Conservation (phyloP, 352 stramenopile genomes). For the Aphanomyces invadans region DNA sequence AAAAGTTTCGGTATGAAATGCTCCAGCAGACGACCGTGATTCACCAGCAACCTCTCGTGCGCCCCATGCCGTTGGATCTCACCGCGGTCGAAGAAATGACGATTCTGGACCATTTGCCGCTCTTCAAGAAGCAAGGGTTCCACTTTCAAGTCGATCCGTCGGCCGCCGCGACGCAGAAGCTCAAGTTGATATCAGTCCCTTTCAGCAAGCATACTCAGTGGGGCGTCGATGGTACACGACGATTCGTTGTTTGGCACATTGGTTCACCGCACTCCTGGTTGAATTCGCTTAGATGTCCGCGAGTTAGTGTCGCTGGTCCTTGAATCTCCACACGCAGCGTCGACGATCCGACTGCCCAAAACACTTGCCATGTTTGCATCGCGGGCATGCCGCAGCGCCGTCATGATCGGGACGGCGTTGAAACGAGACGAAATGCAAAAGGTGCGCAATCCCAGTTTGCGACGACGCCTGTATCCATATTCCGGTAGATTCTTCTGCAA, state of each 20-base stretch:
- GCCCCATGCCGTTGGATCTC: slow-evolving; percentile 86
- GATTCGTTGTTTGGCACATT: too few relatives aligned
- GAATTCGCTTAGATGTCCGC: slow-evolving; percentile 60
- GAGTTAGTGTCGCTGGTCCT: slow-evolving; percentile 80
- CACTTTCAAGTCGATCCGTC: slow-evolving; percentile 49
- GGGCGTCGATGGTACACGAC: slow-evolving; percentile 48
- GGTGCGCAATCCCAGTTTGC: too few relatives aligned
- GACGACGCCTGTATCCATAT: too few relatives aligned
- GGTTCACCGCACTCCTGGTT: too few relatives aligned
- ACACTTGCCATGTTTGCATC: slow-evolving; percentile 95
- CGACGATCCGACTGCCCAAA: slow-evolving; percentile 86
- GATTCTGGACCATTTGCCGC: slow-evolving; percentile 88
- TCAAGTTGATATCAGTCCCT: slow-evolving; percentile 73
- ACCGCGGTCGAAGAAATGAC: slow-evolving; percentile 89
- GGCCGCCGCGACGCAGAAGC: slow-evolving; percentile 42
- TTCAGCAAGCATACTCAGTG: slow-evolving; percentile 86
- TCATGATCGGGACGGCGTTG: slow-evolving; percentile 96
- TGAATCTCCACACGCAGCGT: slow-evolving; percentile 45
- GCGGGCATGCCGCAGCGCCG: slow-evolving; percentile 88
- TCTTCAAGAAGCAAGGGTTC: slow-evolving; percentile 96
- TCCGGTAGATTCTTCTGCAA: slow-evolving; percentile 73
- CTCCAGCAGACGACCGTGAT: slow-evolving; percentile 84
- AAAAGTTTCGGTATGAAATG: slow-evolving; percentile 81
- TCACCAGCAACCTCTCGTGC: slow-evolving; percentile 93
- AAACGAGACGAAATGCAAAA: slow-evolving; percentile 88